Conservation (phyloP, 345 rosid genomes). For the Acer negundo region DNA sequence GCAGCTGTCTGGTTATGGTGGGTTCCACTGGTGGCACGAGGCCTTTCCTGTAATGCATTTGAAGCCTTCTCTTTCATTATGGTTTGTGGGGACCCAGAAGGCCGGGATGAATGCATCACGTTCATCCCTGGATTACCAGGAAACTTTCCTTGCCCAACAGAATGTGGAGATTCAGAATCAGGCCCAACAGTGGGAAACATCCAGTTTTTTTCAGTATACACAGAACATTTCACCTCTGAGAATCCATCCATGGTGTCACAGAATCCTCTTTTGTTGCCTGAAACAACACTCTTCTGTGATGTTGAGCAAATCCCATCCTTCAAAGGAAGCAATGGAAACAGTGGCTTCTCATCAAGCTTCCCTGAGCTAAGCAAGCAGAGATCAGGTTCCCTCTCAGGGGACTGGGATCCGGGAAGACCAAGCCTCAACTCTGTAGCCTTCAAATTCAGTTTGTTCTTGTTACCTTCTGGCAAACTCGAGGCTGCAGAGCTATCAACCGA, state of each 20-base stretch:
- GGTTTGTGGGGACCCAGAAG: conserved; percentile 41
- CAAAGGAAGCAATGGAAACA: conserved; percentile 72
- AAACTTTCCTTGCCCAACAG: conserved; percentile 43
- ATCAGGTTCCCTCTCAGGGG: conserved; percentile 61
- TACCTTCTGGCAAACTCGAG: conserved; percentile 44
- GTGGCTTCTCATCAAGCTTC: conserved; percentile 67
- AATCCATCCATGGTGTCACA: conserved; percentile 72
- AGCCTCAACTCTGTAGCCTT: conserved; percentile 87
- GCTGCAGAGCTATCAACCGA: conserved; percentile 72
- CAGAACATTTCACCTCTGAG: conserved; percentile 59
- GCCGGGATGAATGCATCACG: conserved; percentile 44
- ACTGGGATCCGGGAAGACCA: conserved; percentile 82
- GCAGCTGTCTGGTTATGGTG: conserved; percentile 31
- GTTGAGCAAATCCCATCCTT: conserved; percentile 55
- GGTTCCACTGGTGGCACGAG: conserved; percentile 27
- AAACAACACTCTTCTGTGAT: conserved; percentile 49
- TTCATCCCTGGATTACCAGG: conserved; percentile 52
- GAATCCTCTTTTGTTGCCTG: conserved; percentile 85
- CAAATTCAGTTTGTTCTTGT: conserved; percentile 60
- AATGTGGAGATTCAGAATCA: conserved; percentile 43
- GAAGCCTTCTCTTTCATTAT: conserved; percentile 47
- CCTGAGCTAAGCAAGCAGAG: conserved; percentile 45
- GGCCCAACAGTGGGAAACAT: conserved; percentile 47
- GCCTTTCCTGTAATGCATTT: conserved; percentile 40
- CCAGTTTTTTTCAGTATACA: conserved; percentile 63